These are phyloP conservation scores for Podila epigama DNA, from an alignment of 192 early-diverging fungal genomes.

Conservation along the genomic window DNA sequence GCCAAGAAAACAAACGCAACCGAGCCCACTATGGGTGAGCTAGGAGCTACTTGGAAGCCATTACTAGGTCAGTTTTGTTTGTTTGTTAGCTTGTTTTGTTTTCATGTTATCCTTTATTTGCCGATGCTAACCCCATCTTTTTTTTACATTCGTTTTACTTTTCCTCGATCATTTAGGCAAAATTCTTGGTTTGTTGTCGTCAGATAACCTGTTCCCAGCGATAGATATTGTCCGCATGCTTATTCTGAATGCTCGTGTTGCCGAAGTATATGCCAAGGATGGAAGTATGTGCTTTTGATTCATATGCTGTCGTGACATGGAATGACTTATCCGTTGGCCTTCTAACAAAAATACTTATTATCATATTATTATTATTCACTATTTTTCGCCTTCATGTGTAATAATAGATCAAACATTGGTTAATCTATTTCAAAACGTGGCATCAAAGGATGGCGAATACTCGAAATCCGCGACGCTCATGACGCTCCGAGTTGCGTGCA, in stretches of 20 bases:
- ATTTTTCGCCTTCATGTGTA: slow-evolving; percentile 1
- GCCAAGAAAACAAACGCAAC: slow-evolving; percentile 20
- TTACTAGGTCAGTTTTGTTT: slow-evolving; percentile 13
- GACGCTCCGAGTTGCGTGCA: slow-evolving; percentile 72
- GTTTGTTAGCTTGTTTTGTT: neutral
- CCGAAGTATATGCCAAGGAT: slow-evolving; percentile 55
- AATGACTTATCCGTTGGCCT: slow-evolving; percentile 1
- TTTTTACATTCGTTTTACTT: too few species aligned
- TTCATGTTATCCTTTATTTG: neutral
- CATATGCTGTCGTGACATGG: too few species aligned
- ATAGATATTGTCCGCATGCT: slow-evolving; percentile 71
- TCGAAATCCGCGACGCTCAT: slow-evolving; percentile 64
- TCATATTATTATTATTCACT: neutral
- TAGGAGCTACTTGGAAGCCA: slow-evolving; percentile 32
- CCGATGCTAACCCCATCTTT: neutral
- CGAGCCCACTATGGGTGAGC: slow-evolving; percentile 39
- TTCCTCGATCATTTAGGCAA: slow-evolving; percentile 28
- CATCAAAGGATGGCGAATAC: slow-evolving; percentile 16
- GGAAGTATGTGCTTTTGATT: slow-evolving; percentile 43
- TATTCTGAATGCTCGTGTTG: slow-evolving; percentile 52
- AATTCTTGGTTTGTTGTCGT: slow-evolving; percentile 42
- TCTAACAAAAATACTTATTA: slow-evolving; percentile 4
- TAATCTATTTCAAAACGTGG: slow-evolving; percentile 25
- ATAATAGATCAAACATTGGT: slow-evolving; percentile 22
- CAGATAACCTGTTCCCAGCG: slow-evolving; percentile 65